A percentile compares a stretch with the other conserved stretches of the same genome.
Evolutionary conservation across 345 rosid genomes (phyloP).

Genomic region (Rhizophora mangle): DNA sequence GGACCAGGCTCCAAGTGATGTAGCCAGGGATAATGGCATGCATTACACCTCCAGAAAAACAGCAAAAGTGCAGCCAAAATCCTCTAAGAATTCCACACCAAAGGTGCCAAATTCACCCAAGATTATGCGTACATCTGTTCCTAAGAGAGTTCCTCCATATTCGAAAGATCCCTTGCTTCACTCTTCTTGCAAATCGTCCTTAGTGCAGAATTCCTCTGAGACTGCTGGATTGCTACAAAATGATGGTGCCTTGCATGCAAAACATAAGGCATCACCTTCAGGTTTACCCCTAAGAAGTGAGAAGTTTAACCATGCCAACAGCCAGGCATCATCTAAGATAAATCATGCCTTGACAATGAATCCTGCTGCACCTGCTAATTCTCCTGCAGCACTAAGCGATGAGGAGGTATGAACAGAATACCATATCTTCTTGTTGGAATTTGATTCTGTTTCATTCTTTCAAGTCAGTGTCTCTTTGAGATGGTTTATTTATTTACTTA

Average conservation of each 20-base stretch:
- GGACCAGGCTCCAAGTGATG: slow-evolving; percentile 44
- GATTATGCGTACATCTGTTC: slow-evolving; percentile 46
- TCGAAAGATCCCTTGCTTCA: slow-evolving; percentile 48
- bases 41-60: slow-evolving; percentile 33
- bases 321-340: slow-evolving; percentile 50
- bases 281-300: slow-evolving; percentile 55
- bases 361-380: slow-evolving; percentile 45
- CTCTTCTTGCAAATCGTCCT: slow-evolving; percentile 48
- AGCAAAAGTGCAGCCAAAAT: slow-evolving; percentile 42
- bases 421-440: slow-evolving; percentile 8
- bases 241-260: slow-evolving; percentile 37
- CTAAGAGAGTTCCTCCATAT: slow-evolving; percentile 45
- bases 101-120: slow-evolving; percentile 51
- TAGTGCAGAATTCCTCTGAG: slow-evolving; percentile 49
- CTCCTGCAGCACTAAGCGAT: slow-evolving; percentile 62
- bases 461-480: background rate
- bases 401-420: slow-evolving; percentile 65
- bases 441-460: background rate
- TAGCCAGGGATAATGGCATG: slow-evolving; percentile 40
- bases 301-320: slow-evolving; percentile 50
- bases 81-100: slow-evolving; percentile 36
- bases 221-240: slow-evolving; percentile 36
- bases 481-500: background rate
- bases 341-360: slow-evolving; percentile 45
- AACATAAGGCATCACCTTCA: slow-evolving; percentile 41